Percentiles rank a stretch among this genome's conserved stretches.
Evolutionary conservation across 345 rosid species (phyloP).

Genomic region (Salix caprea): DNA sequence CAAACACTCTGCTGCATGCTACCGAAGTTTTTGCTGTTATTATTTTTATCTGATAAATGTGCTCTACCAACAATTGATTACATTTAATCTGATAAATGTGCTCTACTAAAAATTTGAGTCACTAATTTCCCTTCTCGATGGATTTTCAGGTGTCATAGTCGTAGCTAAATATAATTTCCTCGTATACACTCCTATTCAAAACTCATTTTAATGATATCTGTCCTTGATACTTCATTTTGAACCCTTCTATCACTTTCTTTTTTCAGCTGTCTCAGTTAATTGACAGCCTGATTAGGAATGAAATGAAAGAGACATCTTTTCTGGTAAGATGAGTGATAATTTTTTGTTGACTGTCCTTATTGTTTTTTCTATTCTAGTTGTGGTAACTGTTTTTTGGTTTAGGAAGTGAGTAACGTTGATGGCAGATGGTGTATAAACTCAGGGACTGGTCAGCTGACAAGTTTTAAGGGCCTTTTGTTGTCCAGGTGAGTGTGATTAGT

Average conservation of each 20-base stretch:
- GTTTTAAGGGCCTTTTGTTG: slow-evolving; percentile 62
- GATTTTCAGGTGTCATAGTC: no score
- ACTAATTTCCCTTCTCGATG: no score
- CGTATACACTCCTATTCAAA: no score
- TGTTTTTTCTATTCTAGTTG: slow-evolving; percentile 15
- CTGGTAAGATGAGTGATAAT: slow-evolving; percentile 39
- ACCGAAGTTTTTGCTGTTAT: no score
- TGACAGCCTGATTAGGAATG: slow-evolving; percentile 62
- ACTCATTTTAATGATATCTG: no score
- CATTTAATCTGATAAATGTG: background rate
- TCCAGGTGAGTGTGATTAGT: slow-evolving; percentile 52
- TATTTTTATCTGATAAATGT: no score
- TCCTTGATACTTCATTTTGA: background rate
- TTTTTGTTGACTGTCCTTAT: slow-evolving; percentile 12
- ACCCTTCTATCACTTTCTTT: slow-evolving; percentile 14
- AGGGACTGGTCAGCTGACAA: slow-evolving; percentile 45
- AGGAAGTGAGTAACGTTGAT: slow-evolving; percentile 57
- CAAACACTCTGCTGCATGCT: background rate
- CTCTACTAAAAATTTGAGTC: background rate
- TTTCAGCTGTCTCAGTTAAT: slow-evolving; percentile 68
- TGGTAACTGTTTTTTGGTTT: slow-evolving; percentile 16
- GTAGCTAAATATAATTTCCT: no score
- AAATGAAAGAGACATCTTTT: slow-evolving; percentile 42
- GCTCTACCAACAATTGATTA: no score
- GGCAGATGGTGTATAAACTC: slow-evolving; percentile 90